Conservation (phyloP, 768 basidiomycete genomes). For the Tulasnella sp. region DNA sequence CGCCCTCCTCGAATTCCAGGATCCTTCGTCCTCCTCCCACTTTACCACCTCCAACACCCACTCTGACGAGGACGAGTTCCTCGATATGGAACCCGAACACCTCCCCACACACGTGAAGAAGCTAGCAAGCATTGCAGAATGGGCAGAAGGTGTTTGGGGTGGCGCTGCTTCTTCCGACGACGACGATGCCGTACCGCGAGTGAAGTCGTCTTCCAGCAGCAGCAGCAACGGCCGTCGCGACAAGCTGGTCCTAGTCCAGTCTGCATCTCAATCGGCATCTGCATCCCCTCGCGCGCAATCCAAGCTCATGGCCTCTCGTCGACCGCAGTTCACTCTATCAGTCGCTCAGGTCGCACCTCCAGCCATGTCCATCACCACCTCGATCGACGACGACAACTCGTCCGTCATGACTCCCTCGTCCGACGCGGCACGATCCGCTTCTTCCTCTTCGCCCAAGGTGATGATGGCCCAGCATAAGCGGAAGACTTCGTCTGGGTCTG, state of each 20-base stretch:
- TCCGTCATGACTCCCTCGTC: constrained; percentile 9
- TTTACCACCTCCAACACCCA: not conserved
- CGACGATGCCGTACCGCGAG: not conserved
- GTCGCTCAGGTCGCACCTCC: constrained; percentile 6
- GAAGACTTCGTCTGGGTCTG: not conserved
- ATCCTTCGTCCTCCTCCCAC: not conserved
- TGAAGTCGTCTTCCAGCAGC: not conserved
- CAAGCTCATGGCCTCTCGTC: not conserved
- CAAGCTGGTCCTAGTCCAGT: not conserved
- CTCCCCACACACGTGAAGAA: not conserved
- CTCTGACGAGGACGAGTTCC: not conserved
- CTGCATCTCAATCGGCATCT: not conserved
- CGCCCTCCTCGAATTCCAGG: constrained; percentile 5
- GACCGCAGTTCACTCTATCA: constrained; percentile 2
- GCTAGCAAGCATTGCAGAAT: constrained; percentile 8
- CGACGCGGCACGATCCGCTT: not conserved
- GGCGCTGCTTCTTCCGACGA: not conserved
- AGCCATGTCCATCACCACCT: constrained; percentile 12
- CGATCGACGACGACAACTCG: constrained; percentile 2
- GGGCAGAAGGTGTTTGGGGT: constrained; percentile 13
- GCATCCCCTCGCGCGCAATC: not conserved
- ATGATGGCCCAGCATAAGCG: not conserved
- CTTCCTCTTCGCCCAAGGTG: not conserved
- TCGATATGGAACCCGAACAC: not conserved
- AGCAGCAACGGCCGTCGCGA: not conserved